These are phyloP conservation scores for Globisporangium cederbergense DNA, from an alignment of 352 stramenopile species.

Conservation along the genomic window DNA sequence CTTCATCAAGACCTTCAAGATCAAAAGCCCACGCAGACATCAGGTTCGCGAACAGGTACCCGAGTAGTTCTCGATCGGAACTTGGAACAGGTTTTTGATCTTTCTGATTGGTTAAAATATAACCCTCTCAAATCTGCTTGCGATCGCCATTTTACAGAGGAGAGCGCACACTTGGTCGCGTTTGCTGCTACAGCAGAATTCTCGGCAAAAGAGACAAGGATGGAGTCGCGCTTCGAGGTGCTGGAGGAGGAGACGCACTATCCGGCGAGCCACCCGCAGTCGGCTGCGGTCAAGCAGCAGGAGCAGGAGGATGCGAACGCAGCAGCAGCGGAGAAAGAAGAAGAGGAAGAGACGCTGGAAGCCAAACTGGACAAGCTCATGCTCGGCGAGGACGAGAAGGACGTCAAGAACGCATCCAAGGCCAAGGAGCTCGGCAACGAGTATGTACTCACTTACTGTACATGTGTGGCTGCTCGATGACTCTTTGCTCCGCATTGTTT, in stretches of 20 bases:
- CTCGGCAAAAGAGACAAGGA: not conserved
- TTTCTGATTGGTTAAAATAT: too few relatives aligned
- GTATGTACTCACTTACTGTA: constrained; percentile 5
- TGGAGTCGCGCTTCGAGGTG: constrained; percentile 73
- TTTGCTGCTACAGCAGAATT: too few relatives aligned
- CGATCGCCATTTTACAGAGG: too few relatives aligned
- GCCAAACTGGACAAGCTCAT: constrained; percentile 55
- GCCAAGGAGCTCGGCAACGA: constrained; percentile 86
- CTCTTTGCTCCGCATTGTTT: not conserved
- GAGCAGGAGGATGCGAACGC: constrained; percentile 17
- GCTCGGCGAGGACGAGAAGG: constrained; percentile 39
- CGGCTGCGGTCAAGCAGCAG: not conserved
- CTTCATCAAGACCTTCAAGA: too few relatives aligned
- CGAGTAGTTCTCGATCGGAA: too few relatives aligned
- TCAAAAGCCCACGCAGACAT: too few relatives aligned
- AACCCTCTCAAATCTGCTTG: too few relatives aligned
- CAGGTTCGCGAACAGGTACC: too few relatives aligned
- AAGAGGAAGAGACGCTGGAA: constrained; percentile 56
- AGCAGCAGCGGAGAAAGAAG: constrained; percentile 17
- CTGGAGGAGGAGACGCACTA: constrained; percentile 85
- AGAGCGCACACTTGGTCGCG: too few relatives aligned
- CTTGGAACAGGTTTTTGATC: too few relatives aligned
- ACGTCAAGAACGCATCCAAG: constrained; percentile 62
- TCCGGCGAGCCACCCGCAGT: constrained; percentile 36
- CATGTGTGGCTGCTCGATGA: not conserved